Evolutionary conservation across 108 stramenopile genomes (phyloP), one percentile per base, ranked within the genome.

Genomic region (Nannochloropsis oceanica): DNA sequence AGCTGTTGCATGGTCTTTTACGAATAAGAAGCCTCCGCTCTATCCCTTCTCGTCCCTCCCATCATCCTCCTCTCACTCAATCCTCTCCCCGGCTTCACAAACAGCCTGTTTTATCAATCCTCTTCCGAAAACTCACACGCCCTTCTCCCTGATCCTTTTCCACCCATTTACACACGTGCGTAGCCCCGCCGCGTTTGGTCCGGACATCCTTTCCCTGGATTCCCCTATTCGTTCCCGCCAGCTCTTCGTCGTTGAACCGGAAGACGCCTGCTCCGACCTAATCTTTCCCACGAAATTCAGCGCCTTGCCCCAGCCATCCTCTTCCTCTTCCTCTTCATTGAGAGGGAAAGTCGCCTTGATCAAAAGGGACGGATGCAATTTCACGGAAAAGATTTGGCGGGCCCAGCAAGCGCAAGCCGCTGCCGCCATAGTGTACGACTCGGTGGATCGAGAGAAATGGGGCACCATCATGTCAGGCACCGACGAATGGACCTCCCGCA

Each of bases 161-260:
- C 34, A 34, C 81, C 22, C n/a, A 8, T 42, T 24, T 27, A 14
- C 25, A 3, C 25, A 25, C 81, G 20, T 7, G 24, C 73, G 13
- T 44, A 87, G 87, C 26, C 44, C 87, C 42, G 84, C 87, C 25
- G 84, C 84, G 20, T 87, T 87, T 25, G 87, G 87, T 11, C 87
- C 87, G 79, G 80, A 87, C 80, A 26, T 81, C 18, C 80, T 81
- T 18, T 12, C 10, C 14, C 18, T 81, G 25, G 84, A 81, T 24
- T 83, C 87, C 26, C 87, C 80, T 1, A 22, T 87, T 12, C 59
- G 80, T 44, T 84, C 87, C 27, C 44, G 80, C 11, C 44, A 59
- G 9, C 25, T 87, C 18, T 13, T 80, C 8, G 27, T 46, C 83
- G 84, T 83, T 1, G 27, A 42, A 42, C 87, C 87, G 18, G 42